Conservation (phyloP, 306 rosid species). For the Rosa lucieae region DNA sequence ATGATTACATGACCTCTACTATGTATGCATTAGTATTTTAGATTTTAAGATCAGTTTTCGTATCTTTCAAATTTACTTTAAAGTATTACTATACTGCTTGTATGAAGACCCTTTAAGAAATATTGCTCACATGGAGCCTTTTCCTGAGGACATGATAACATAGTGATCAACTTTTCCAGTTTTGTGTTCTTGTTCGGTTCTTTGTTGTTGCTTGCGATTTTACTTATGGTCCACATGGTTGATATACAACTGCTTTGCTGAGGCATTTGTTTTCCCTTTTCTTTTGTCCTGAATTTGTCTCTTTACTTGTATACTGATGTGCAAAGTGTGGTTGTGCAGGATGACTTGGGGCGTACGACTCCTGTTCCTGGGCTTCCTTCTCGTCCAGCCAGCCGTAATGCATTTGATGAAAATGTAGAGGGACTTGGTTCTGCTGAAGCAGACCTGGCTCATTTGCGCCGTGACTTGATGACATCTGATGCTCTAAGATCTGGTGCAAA, state of each 20-base stretch:
- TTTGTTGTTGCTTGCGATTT: not conserved
- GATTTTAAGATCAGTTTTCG: not conserved
- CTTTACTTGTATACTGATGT: not conserved
- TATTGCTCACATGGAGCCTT: not conserved
- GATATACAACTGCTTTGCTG: not conserved
- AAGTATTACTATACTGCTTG: not conserved
- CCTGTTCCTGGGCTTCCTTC: conserved; percentile 65
- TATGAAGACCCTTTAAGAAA: not conserved
- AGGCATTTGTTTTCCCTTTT: not conserved
- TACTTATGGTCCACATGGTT: not conserved
- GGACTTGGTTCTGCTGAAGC: conserved; percentile 52
- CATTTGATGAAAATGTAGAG: conserved; percentile 81
- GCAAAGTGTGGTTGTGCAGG: conserved; percentile 50
- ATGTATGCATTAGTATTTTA: not conserved
- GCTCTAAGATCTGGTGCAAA: conserved; percentile 50
- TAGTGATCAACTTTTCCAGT: not conserved
- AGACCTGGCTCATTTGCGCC: conserved; percentile 52
- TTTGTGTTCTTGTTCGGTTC: not conserved
- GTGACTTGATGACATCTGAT: conserved; percentile 51
- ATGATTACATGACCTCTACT: not conserved
- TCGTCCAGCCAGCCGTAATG: conserved; percentile 88
- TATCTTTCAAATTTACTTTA: not conserved
- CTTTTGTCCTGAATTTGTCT: not conserved
- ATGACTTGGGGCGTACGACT: conserved; percentile 66
- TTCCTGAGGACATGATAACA: not conserved